Evolutionary conservation across 208 protist genomes (phyloP).

Genomic region (Wallacemonas sp.): DNA sequence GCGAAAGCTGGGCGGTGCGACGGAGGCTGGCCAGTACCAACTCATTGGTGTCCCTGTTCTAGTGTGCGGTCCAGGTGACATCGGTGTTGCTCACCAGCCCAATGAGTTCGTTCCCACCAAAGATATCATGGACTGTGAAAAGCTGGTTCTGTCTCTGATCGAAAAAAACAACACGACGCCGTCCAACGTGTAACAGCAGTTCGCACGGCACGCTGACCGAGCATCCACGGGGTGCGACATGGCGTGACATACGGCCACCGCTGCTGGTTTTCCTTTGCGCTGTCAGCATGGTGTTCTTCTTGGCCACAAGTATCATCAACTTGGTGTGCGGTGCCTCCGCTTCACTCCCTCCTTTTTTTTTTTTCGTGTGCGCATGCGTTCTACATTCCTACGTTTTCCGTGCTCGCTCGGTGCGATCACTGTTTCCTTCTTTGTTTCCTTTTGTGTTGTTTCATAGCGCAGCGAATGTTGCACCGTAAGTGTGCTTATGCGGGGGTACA

Average conservation of each 20-base stretch:
- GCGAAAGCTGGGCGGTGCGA: slow-evolving; percentile 36
- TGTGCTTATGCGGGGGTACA: too few relatives aligned
- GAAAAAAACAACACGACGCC: slow-evolving; percentile 25
- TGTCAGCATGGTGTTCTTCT: background rate
- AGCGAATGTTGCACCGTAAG: too few relatives aligned
- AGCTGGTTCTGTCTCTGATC: slow-evolving; percentile 25
- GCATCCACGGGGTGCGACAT: too few relatives aligned
- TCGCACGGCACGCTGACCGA: too few relatives aligned
- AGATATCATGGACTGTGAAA: slow-evolving; percentile 38
- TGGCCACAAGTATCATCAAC: background rate
- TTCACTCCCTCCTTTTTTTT: slow-evolving; percentile 4
- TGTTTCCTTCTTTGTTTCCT: slow-evolving; percentile 15
- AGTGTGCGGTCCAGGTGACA: slow-evolving; percentile 46
- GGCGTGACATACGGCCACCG: too few relatives aligned
- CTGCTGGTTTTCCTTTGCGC: slow-evolving; percentile 11
- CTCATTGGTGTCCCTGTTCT: slow-evolving; percentile 50
- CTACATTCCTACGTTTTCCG: slow-evolving; percentile 4
- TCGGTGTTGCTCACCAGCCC: slow-evolving; percentile 44
- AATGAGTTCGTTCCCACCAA: slow-evolving; percentile 56
- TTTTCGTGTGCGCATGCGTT: slow-evolving; percentile 5
- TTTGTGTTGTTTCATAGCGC: slow-evolving; percentile 6
- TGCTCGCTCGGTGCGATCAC: too few relatives aligned
- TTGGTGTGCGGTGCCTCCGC: slow-evolving; percentile 1
- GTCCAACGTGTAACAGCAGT: slow-evolving; percentile 16
- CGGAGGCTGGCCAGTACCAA: slow-evolving; percentile 49